Conservation (phyloP, 345 rosid genomes). For the Cochlearia excelsa region DNA sequence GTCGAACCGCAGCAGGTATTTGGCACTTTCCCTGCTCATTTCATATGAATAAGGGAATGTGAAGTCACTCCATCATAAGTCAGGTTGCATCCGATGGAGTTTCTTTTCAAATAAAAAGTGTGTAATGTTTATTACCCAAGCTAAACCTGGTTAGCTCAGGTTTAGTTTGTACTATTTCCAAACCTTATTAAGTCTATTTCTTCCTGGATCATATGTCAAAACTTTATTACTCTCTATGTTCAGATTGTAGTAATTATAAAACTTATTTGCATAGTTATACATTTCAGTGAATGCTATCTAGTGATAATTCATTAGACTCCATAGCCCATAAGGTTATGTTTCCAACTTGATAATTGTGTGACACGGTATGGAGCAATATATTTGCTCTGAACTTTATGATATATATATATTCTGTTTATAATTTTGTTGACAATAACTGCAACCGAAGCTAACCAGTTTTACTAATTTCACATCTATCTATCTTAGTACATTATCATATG, state of each 20-base stretch:
- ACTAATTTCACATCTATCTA: conserved; percentile 20
- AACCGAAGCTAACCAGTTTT: conserved; percentile 10
- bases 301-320: too few relatives aligned
- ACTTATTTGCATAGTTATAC: too few relatives aligned
- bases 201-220: not conserved
- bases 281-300: too few relatives aligned
- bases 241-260: too few relatives aligned
- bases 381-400: too few relatives aligned
- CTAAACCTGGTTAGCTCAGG: conserved; percentile 17
- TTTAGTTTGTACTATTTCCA: not conserved
- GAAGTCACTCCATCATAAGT: conserved; percentile 8
- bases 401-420: too few relatives aligned
- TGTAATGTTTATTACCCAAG: conserved; percentile 7
- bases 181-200: not conserved
- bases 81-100: conserved; percentile 14
- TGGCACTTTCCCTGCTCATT: conserved; percentile 31
- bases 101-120: not conserved
- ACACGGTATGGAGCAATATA: too few relatives aligned
- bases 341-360: too few relatives aligned
- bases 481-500: conserved; percentile 24
- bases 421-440: too few relatives aligned
- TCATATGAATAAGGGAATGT: conserved; percentile 17
- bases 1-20: conserved; percentile 20
- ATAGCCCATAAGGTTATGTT: too few relatives aligned
- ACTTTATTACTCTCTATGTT: too few relatives aligned